Evolutionary conservation across 495 filamentous ascomycete genomes (phyloP).

Genomic region (Aspergillus homomorphus): DNA sequence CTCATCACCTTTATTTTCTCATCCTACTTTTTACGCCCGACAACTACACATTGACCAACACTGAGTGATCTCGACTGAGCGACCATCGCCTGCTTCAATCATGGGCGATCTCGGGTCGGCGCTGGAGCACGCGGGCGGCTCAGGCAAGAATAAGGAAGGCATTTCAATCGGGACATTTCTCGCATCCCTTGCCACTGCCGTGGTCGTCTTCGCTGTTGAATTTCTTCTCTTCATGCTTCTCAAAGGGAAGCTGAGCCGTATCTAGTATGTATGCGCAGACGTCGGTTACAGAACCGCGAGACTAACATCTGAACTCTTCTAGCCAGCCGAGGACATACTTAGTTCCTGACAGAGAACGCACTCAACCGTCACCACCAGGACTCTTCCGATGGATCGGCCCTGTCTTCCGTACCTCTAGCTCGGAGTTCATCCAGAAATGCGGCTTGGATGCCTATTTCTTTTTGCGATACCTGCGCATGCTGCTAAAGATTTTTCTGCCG

Average conservation of each 20-base stretch:
- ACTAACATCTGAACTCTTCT: neutral
- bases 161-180: slow-evolving; percentile 59
- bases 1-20: neutral
- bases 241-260: slow-evolving; percentile 72
- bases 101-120: slow-evolving; percentile 36
- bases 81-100: slow-evolving; percentile 12
- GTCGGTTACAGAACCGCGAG: neutral
- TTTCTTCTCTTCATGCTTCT: slow-evolving; percentile 73
- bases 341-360: slow-evolving; percentile 83
- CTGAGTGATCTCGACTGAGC: neutral
- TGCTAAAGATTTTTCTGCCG: slow-evolving; percentile 88
- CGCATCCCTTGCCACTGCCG: slow-evolving; percentile 68
- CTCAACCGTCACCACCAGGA: slow-evolving; percentile 64
- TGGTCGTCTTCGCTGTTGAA: slow-evolving; percentile 75
- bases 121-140: slow-evolving; percentile 38
- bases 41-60: neutral
- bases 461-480: slow-evolving; percentile 87
- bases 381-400: slow-evolving; percentile 66
- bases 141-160: slow-evolving; percentile 46
- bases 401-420: slow-evolving; percentile 72
- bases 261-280: slow-evolving; percentile 57
- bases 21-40: neutral
- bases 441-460: slow-evolving; percentile 98
- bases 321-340: slow-evolving; percentile 88
- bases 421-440: slow-evolving; percentile 92